A percentile compares a stretch with the other conserved stretches of the same genome.
Evolutionary conservation across 1,284 basidiomycete genomes (phyloP).

Genomic region (Sutorius eximius): DNA sequence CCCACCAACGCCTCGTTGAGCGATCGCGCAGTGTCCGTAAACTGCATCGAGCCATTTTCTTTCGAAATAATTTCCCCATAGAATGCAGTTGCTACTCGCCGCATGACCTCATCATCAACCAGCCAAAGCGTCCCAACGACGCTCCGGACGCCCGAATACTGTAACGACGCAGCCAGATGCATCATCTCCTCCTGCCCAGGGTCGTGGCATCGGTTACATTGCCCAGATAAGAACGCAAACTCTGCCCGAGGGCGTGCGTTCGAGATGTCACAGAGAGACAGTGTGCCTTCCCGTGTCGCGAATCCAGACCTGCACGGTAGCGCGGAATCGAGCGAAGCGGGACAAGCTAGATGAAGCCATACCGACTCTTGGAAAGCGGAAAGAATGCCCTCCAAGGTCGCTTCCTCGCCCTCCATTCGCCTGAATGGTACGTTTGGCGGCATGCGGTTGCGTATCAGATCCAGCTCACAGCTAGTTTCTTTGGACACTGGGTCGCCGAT

Average conservation of each 20-base stretch:
- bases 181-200: slow-evolving; percentile 17
- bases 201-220: slow-evolving; percentile 15
- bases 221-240: slow-evolving; percentile 40
- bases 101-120: slow-evolving; percentile 19
- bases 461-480: slow-evolving; percentile 10
- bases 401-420: slow-evolving; percentile 25
- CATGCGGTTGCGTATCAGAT: slow-evolving; percentile 23
- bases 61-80: slow-evolving; percentile 22
- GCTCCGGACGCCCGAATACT: slow-evolving; percentile 25
- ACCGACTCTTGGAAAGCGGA: slow-evolving; percentile 19
- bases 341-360: slow-evolving; percentile 32
- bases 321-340: slow-evolving; percentile 8
- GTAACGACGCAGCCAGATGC: slow-evolving; percentile 19
- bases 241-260: slow-evolving; percentile 25
- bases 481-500: slow-evolving; percentile 17
- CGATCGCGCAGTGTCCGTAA: slow-evolving; percentile 17
- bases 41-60: slow-evolving; percentile 8
- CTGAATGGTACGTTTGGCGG: slow-evolving; percentile 21
- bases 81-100: slow-evolving; percentile 17
- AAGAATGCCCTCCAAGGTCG: slow-evolving; percentile 10
- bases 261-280: slow-evolving; percentile 32
- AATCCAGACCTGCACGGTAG: slow-evolving; percentile 31
- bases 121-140: slow-evolving; percentile 27
- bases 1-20: slow-evolving; percentile 18
- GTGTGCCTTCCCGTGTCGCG: slow-evolving; percentile 20